These are phyloP conservation scores for Moesziomyces sp. DNA, from an alignment of 1,284 basidiomycete species.

Conservation along the genomic window DNA sequence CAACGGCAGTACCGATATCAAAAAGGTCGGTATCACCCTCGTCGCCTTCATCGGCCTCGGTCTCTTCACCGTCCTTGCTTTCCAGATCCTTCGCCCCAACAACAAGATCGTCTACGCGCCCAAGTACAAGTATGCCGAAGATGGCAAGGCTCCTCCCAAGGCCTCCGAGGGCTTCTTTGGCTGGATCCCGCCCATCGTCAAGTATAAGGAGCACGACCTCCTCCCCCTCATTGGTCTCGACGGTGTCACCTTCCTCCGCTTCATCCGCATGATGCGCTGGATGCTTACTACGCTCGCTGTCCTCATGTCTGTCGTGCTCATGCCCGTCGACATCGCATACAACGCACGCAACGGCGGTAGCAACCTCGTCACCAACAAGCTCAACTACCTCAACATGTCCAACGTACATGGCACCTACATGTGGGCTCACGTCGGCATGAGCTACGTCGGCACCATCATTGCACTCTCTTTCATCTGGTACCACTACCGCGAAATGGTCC, in stretches of 20 bases:
- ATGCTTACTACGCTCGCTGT: conserved; percentile 56
- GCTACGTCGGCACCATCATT: conserved; percentile 61
- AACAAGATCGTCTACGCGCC: conserved; percentile 81
- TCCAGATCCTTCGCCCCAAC: conserved; percentile 61
- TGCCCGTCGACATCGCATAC: conserved; percentile 77
- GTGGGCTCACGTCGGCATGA: conserved; percentile 66
- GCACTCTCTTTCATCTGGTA: conserved; percentile 58
- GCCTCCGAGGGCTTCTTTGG: conserved; percentile 74
- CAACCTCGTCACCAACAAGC: conserved; percentile 36
- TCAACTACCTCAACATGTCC: conserved; percentile 59
- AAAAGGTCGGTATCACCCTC: conserved; percentile 49
- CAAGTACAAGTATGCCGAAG: conserved; percentile 85
- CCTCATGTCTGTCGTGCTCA: conserved; percentile 78
- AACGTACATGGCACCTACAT: conserved; percentile 58
- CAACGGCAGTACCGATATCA: conserved; percentile 34
- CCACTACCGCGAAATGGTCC: conserved; percentile 62
- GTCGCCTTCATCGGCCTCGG: conserved; percentile 49
- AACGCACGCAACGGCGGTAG: conserved; percentile 39
- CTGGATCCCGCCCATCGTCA: conserved; percentile 84
- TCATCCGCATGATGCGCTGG: conserved; percentile 82
- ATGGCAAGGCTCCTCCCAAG: conserved; percentile 79
- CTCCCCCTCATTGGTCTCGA: conserved; percentile 89
- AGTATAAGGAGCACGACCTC: conserved; percentile 85
- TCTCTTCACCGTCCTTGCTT: conserved; percentile 54
- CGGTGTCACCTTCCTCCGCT: conserved; percentile 90